Evolutionary conservation across 495 filamentous ascomycete species (phyloP), one percentile per base, ranked within the genome.

Genomic region (Daldinia caldariorum): DNA sequence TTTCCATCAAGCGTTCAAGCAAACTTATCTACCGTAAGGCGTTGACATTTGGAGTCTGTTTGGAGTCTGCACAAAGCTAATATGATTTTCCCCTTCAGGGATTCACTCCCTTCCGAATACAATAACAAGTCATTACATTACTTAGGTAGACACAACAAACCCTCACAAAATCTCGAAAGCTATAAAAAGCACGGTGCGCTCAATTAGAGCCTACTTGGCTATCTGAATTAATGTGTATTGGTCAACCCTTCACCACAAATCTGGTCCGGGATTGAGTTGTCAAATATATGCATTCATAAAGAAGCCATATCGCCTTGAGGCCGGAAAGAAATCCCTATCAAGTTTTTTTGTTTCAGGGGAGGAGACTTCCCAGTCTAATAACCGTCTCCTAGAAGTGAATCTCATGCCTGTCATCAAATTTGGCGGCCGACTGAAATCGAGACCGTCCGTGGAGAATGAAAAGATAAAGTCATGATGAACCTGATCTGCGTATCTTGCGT

Each of bases 401-500:
- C 38, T 53, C 61, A 60, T 69, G 57, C 58, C 45, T 53, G 58
- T 62, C 58, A 45, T 71, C 57, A 71, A 66, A 58, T 61, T 58
- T 50, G 50, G 51, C 43, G 22, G 26, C 29, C 20, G 38, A 34
- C 14, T 32, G 39, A 41, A 22, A 53, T 57, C 57, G 38, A 61
- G 56, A 9, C 57, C 56, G 67, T 35, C 57, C 50, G 43, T 58
- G 20, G 31, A 16, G 53, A 53, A 62, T 14, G n/a, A 12, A 20
- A 62, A 51, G 47, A 31, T 35, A 61, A 57, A 34, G 60, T 61
- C 47, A 32, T 70, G 45, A 55, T 55, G 39, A 63, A 54, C 53
- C 58, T 63, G n/a, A 22, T 66, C n/a, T 67, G 58, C 63, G 69
- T 63, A 62, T 67, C 70, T 61, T 70, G 16, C 66, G 60, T 72